Evolutionary conservation across 495 filamentous ascomycete species (phyloP).

Genomic region (Aspergillus avenaceus): DNA sequence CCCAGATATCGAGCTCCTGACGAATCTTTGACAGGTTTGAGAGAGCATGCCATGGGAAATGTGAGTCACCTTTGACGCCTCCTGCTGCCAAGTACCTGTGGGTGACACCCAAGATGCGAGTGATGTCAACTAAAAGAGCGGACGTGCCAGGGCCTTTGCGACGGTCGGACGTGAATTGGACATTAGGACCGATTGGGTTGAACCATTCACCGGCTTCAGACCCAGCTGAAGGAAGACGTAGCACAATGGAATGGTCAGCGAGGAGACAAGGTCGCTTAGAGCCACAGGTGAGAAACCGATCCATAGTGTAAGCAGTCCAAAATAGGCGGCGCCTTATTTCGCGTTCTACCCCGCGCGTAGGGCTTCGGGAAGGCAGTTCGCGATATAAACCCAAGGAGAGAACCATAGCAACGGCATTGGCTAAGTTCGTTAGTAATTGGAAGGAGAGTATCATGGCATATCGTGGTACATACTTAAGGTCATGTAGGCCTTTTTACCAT

Average conservation of each 20-base stretch:
- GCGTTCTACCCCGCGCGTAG: slow-evolving; percentile 56
- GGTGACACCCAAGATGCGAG: slow-evolving; percentile 74
- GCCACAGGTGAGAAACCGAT: slow-evolving; percentile 73
- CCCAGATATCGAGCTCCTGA: slow-evolving; percentile 80
- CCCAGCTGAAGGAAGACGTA: slow-evolving; percentile 62
- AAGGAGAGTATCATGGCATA: not conserved
- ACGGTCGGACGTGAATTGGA: slow-evolving; percentile 62
- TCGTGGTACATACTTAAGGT: slow-evolving; percentile 55
- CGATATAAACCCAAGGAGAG: slow-evolving; percentile 74
- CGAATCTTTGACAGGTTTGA: slow-evolving; percentile 82
- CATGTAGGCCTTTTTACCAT: slow-evolving; percentile 84
- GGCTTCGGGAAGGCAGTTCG: slow-evolving; percentile 55
- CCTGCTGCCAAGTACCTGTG: slow-evolving; percentile 80
- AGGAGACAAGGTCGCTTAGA: slow-evolving; percentile 75
- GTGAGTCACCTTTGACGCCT: slow-evolving; percentile 81
- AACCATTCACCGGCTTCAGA: slow-evolving; percentile 68
- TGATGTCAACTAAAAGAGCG: slow-evolving; percentile 76
- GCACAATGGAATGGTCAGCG: slow-evolving; percentile 65
- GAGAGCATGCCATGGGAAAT: slow-evolving; percentile 83
- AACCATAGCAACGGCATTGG: slow-evolving; percentile 75
- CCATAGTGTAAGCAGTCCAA: slow-evolving; percentile 81
- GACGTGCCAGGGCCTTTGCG: slow-evolving; percentile 66
- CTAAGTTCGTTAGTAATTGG: slow-evolving; percentile 32
- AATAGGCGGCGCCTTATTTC: slow-evolving; percentile 74
- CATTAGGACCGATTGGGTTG: slow-evolving; percentile 61